A percentile compares a stretch with the other conserved stretches of the same genome.
phyloP scores from a whole-genome alignment of 768 basidiomycete genomes.

The Mycena maculata region DNA sequence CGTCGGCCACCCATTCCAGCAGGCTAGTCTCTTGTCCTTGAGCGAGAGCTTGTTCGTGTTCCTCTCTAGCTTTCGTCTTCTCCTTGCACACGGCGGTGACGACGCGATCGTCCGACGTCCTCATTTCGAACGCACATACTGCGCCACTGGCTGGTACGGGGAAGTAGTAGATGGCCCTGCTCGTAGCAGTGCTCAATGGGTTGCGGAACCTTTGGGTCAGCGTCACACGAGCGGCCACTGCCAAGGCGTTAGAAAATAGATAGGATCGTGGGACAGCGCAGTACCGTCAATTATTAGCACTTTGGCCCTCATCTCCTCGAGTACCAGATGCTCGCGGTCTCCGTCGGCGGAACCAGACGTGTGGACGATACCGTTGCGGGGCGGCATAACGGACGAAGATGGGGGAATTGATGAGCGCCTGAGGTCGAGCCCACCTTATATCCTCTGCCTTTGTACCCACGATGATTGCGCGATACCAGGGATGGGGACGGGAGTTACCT shows the following conservation, averaged over 20 bases:
- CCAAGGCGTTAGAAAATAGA: not conserved
- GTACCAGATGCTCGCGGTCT: constrained; percentile 46
- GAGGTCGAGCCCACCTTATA: constrained; percentile 17
- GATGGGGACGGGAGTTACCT: constrained; percentile 21
- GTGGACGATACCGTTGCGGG: constrained; percentile 46
- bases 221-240: constrained; percentile 59
- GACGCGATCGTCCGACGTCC: constrained; percentile 54
- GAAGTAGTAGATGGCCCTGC: constrained; percentile 65
- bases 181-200: constrained; percentile 48
- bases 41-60: constrained; percentile 53
- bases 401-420: constrained; percentile 21
- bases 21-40: constrained; percentile 57
- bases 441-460: constrained; percentile 25
- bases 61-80: constrained; percentile 53
- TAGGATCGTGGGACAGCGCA: not conserved
- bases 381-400: constrained; percentile 27
- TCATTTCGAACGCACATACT: constrained; percentile 65
- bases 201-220: constrained; percentile 57
- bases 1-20: constrained; percentile 61
- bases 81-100: constrained; percentile 63
- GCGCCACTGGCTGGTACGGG: constrained; percentile 68
- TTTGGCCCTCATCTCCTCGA: constrained; percentile 55
- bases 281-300: constrained; percentile 59
- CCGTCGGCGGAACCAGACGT: constrained; percentile 37
- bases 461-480: constrained; percentile 1